These are phyloP conservation scores for Pulveroboletus sp. DNA, from an alignment of 768 basidiomycete genomes.

Conservation along the genomic window DNA sequence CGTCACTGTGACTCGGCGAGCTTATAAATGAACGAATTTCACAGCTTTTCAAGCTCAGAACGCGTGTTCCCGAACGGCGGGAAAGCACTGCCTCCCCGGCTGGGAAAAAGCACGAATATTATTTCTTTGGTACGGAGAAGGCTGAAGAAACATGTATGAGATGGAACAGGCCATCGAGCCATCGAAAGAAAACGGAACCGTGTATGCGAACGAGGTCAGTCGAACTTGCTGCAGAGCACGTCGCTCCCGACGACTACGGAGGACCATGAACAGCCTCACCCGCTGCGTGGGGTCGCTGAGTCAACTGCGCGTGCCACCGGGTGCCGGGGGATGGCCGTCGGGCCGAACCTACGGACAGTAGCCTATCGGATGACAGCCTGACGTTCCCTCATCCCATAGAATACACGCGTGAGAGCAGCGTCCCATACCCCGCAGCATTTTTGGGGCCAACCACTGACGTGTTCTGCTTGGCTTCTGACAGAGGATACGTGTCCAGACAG, in stretches of 20 bases:
- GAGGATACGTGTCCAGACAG: too few species aligned
- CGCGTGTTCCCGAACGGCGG: constrained; percentile 21
- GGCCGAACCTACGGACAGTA: neutral
- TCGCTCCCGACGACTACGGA: constrained; percentile 14
- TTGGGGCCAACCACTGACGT: too few species aligned
- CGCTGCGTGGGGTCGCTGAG: constrained; percentile 1
- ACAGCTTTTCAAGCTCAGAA: constrained; percentile 37
- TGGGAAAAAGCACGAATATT: neutral
- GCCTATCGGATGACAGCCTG: constrained; percentile 11
- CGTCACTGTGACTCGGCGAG: constrained; percentile 22
- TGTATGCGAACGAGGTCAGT: neutral
- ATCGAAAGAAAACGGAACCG: neutral
- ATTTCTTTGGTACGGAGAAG: neutral
- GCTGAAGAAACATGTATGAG: neutral
- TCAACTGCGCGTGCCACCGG: neutral
- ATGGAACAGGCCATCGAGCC: neutral
- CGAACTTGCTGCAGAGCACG: neutral
- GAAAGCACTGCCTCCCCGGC: constrained; percentile 15
- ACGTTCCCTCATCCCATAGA: too few species aligned
- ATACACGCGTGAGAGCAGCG: too few species aligned
- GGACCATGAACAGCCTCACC: neutral
- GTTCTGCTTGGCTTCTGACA: too few species aligned
- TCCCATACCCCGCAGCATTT: too few species aligned
- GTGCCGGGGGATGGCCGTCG: constrained; percentile 3
- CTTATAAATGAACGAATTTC: constrained; percentile 28